Percentiles rank a stretch among this genome's conserved stretches.
Evolutionary conservation across 176 grass and related monocot genomes (phyloP).

Genomic region (Leersia perrieri): DNA sequence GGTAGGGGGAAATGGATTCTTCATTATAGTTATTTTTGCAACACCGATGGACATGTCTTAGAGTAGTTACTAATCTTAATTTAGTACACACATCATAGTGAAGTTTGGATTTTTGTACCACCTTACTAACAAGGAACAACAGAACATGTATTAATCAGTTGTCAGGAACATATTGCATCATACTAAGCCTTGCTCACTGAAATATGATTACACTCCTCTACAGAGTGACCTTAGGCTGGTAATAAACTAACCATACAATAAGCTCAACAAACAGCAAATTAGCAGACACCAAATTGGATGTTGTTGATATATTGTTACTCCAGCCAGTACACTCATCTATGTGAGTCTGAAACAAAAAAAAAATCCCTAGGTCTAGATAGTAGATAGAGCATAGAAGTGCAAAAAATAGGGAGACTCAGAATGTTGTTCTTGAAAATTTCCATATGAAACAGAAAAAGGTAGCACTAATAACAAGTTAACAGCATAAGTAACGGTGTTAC

Average conservation of each 20-base stretch:
- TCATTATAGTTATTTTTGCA: neutral
- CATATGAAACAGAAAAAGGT: neutral
- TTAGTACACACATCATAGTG: neutral
- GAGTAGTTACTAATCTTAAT: constrained; percentile 6
- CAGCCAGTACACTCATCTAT: constrained; percentile 44
- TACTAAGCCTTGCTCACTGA: constrained; percentile 28
- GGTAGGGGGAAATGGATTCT: neutral
- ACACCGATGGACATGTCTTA: neutral
- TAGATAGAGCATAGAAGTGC: constrained; percentile 50
- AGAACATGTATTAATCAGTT: neutral
- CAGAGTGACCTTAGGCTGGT: constrained; percentile 40
- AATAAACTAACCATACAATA: constrained; percentile 18
- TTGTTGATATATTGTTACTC: constrained; percentile 6
- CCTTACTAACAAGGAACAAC: neutral
- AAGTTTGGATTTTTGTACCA: neutral
- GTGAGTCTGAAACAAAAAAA: constrained; percentile 25
- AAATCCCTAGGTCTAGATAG: constrained; percentile 25
- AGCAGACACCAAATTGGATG: neutral
- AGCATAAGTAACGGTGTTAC: neutral
- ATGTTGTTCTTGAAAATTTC: constrained; percentile 34
- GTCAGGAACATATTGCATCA: constrained; percentile 26
- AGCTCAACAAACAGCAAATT: neutral
- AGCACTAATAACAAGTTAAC: neutral
- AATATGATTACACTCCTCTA: constrained; percentile 42
- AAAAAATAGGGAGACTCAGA: constrained; percentile 32